A percentile compares a stretch with the other conserved stretches of the same genome.
These are phyloP conservation scores for Chaetomium globosum DNA, from an alignment of 2,329 filamentous ascomycete species.

Conservation along the genomic window DNA sequence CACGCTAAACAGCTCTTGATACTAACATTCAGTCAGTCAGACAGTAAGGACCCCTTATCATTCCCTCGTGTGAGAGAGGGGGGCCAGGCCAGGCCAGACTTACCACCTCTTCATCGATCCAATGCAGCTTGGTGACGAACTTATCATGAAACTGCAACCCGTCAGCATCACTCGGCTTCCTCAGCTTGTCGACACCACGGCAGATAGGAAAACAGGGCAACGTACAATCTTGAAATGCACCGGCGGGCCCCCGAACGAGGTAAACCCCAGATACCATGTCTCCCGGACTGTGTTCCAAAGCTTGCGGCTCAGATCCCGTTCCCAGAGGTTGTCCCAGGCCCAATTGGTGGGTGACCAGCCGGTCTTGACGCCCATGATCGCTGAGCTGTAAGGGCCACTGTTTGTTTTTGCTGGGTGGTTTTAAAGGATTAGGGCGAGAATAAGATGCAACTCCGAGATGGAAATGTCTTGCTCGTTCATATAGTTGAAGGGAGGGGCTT, in stretches of 20 bases:
- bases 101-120: slow-evolving; percentile 68
- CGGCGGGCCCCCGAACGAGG: slow-evolving; percentile 67
- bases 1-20: slow-evolving; percentile 70
- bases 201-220: slow-evolving; percentile 30
- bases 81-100: not conserved
- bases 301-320: slow-evolving; percentile 10
- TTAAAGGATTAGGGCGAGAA: not conserved
- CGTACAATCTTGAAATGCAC: slow-evolving; percentile 67
- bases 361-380: slow-evolving; percentile 9
- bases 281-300: slow-evolving; percentile 31
- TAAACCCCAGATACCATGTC: slow-evolving; percentile 66
- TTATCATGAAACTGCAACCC: slow-evolving; percentile 55
- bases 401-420: not conserved
- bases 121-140: slow-evolving; percentile 62
- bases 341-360: slow-evolving; percentile 9
- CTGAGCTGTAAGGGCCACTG: not conserved
- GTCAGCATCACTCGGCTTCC: slow-evolving; percentile 2
- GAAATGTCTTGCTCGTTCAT: not conserved
- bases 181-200: too few species aligned
- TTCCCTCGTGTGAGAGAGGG: not conserved
- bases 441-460: not conserved
- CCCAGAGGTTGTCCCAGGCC: not conserved
- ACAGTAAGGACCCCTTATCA: not conserved
- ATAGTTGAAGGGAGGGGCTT: not conserved
- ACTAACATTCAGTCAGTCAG: slow-evolving; percentile 47